Base-by-base conservation (phyloP, 2,329 filamentous ascomycete species). In the Whalleya microplaca region DNA sequence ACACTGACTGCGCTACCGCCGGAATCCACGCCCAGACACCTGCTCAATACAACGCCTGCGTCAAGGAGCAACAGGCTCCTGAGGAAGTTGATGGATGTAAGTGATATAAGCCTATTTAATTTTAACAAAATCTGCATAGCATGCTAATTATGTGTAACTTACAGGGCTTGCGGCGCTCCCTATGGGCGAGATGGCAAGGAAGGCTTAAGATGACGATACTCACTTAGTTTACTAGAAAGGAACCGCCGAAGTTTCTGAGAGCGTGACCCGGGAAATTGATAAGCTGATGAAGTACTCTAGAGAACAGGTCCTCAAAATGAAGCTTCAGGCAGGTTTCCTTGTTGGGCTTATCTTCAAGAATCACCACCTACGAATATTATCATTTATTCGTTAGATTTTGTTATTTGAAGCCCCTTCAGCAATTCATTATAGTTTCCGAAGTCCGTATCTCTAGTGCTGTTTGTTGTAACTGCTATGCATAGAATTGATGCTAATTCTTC, bases 41-140 rank as follows among this genome's bases (percentile, higher is more conserved):
- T 41, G 74, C 74, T 32, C 65, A 69, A 56, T 80, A 80, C 73
- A 80, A 76, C 63, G 68, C 76, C 48, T 82, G 79, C 72, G 75
- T 70, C 56, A 69, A 77, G 51, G 54, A 72, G 29, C 78, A 81
- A 62, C 76, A 79, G 62, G 78, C 79, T 16, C 73, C 74, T 37
- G 80, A 83, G 69, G 59, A 75, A 9, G 78, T 81, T 51, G 78
- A 81, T 47, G 80, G 78, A 67, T 80, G 78, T 78, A 70, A 72
- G 76, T 73, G 10, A n/a, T 7, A 9, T 45, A 32, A 14, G 21
- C n/a, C 1, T 20, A 19, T 1, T 12, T 6, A 41, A 20, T 10
- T 21, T 45, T 5, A 10, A 7, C 8, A 14, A 42, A n/a, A 46
- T 16, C 19, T 29, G 23, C 12, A 1, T 10, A 42, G 32, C 14